Percentiles rank a stretch among this genome's conserved stretches.
phyloP scores from a whole-genome alignment of 306 rosid species.

The Sechiopsis laciniata region DNA sequence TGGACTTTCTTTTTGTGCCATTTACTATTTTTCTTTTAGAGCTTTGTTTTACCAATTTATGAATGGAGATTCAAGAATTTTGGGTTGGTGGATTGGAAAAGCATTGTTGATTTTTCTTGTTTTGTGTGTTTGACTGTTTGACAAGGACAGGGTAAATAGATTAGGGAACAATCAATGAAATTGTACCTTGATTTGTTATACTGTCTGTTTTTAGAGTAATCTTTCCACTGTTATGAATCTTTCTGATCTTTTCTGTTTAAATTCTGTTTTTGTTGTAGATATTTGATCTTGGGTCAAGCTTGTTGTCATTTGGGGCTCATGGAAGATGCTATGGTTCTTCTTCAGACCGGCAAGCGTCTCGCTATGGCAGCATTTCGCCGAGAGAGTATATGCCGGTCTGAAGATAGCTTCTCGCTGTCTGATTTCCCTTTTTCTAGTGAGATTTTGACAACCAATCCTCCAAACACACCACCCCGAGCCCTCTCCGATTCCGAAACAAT shows the following conservation, averaged over 20 bases:
- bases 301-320: constrained; percentile 83
- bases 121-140: no score
- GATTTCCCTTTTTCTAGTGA: constrained; percentile 33
- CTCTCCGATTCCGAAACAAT: constrained; percentile 51
- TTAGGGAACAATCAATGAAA: no score
- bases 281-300: constrained; percentile 81
- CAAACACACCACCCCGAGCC: constrained; percentile 43
- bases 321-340: constrained; percentile 98
- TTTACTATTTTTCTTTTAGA: not conserved
- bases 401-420: constrained; percentile 66
- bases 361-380: constrained; percentile 89
- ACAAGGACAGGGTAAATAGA: no score
- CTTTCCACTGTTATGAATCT: no score
- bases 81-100: no score
- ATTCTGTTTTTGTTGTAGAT: constrained; percentile 37
- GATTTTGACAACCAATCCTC: constrained; percentile 26
- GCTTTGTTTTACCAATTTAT: no score
- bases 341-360: constrained; percentile 84
- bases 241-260: no score
- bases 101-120: no score
- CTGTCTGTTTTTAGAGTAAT: no score
- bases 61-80: no score
- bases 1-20: constrained; percentile 6
- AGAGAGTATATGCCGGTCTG: constrained; percentile 79
- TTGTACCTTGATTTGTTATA: no score